Percentiles rank a stretch among this genome's conserved stretches.
Evolutionary conservation across 352 stramenopile genomes (phyloP).

Genomic region (Blastocystis sp.): DNA sequence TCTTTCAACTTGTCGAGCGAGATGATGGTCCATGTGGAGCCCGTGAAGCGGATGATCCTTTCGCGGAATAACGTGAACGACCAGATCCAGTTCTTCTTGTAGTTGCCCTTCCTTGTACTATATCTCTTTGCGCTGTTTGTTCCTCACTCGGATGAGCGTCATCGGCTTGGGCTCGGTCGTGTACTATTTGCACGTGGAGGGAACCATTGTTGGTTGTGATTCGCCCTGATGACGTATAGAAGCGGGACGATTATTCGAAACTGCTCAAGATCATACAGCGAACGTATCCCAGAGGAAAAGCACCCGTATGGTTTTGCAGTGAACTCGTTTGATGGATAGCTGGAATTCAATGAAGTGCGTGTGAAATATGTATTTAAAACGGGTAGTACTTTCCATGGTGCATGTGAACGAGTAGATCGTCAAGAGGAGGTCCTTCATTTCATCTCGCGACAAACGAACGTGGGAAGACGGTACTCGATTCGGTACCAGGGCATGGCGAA

Average conservation of each 20-base stretch:
- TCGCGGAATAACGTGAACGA: slow-evolving; percentile 13
- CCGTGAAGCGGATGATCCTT: slow-evolving; percentile 38
- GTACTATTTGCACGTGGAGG: slow-evolving; percentile 31
- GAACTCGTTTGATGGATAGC: slow-evolving; percentile 4
- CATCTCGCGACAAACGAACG: neutral
- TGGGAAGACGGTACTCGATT: neutral
- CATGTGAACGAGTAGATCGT: slow-evolving; percentile 14
- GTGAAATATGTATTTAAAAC: slow-evolving; percentile 38
- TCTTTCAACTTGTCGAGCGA: slow-evolving; percentile 35
- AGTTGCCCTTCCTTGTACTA: neutral
- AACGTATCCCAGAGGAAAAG: neutral
- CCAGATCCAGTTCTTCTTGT: slow-evolving; percentile 43
- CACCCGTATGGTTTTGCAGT: neutral
- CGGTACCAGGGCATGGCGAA: slow-evolving; percentile 20
- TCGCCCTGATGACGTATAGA: neutral
- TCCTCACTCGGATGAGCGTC: neutral
- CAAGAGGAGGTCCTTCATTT: slow-evolving; percentile 39
- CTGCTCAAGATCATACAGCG: too few relatives aligned
- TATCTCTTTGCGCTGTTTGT: slow-evolving; percentile 1
- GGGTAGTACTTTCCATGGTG: neutral
- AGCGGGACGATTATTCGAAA: neutral
- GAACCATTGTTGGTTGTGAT: neutral
- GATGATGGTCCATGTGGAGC: slow-evolving; percentile 24
- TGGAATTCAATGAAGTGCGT: slow-evolving; percentile 9
- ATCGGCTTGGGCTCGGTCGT: too few relatives aligned